phyloP scores from a whole-genome alignment of 164 flowering plant genomes.

The Platanus orientalis region DNA sequence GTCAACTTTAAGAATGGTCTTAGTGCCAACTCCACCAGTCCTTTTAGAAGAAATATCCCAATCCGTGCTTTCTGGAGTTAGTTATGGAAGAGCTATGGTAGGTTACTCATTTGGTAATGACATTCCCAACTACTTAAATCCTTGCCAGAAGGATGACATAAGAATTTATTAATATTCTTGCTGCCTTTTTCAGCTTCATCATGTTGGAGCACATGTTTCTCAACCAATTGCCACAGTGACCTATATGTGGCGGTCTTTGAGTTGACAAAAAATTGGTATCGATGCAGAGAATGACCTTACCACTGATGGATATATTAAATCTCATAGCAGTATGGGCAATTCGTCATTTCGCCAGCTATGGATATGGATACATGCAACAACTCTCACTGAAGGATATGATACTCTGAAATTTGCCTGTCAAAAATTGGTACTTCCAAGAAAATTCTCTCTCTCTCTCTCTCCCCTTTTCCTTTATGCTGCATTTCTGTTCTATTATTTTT shows the following conservation, averaged over 20 bases:
- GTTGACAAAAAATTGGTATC: too few species aligned
- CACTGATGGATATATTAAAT: conserved; percentile 10
- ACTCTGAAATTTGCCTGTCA: conserved; percentile 56
- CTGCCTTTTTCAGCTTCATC: too few species aligned
- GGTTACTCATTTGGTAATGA: conserved; percentile 20
- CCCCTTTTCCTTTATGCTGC: neutral
- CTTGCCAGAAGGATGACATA: too few species aligned
- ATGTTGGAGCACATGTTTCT: too few species aligned
- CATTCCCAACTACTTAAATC: too few species aligned
- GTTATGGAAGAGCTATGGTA: conserved; percentile 72
- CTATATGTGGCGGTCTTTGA: conserved; percentile 75
- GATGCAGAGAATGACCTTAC: too few species aligned
- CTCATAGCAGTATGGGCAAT: conserved; percentile 9
- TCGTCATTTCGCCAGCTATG: conserved; percentile 54
- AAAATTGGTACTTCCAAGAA: conserved; percentile 37
- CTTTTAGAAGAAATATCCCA: too few species aligned
- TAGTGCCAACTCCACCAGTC: conserved; percentile 48
- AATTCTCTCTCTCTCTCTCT: neutral
- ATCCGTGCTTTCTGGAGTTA: too few species aligned
- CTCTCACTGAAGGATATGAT: conserved; percentile 61
- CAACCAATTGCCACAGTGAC: conserved; percentile 73
- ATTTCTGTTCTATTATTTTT: too few species aligned
- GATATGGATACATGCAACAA: conserved; percentile 91
- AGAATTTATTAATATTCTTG: neutral
- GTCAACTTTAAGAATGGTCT: conserved; percentile 47